phyloP scores from a whole-genome alignment of 345 rosid genomes.

The Brassica nigra region DNA sequence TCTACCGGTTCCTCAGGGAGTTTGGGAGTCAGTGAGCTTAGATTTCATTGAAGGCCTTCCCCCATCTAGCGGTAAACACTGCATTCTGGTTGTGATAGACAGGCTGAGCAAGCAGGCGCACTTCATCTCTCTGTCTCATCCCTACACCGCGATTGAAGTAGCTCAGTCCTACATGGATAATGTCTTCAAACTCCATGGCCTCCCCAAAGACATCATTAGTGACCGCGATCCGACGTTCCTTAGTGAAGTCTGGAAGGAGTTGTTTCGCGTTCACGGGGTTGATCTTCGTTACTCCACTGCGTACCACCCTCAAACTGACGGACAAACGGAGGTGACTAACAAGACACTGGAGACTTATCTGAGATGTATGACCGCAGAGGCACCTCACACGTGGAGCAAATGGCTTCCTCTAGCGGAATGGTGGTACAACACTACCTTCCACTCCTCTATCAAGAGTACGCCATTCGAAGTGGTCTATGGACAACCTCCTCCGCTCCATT shows the following conservation, averaged over 20 bases:
- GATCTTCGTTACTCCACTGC: too few relatives aligned
- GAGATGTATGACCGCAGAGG: not conserved
- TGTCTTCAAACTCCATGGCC: not conserved
- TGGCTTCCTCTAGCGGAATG: not conserved
- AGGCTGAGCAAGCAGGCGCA: not conserved
- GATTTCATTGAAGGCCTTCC: not conserved
- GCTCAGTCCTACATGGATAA: not conserved
- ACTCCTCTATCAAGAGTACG: not conserved
- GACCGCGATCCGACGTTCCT: not conserved
- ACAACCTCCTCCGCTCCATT: not conserved
- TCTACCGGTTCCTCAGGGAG: not conserved
- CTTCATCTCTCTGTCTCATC: not conserved
- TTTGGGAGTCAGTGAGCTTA: not conserved
- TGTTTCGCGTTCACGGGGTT: too few relatives aligned
- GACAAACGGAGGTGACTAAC: not conserved
- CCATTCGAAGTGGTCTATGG: not conserved
- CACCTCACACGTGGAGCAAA: not conserved
- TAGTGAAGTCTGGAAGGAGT: not conserved
- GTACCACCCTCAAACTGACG: too few relatives aligned
- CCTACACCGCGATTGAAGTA: not conserved
- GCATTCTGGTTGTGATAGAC: not conserved
- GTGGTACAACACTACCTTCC: not conserved
- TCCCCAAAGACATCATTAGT: not conserved
- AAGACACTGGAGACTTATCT: not conserved
- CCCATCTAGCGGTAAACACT: not conserved